These are phyloP conservation scores for Neonectria faginata DNA, from an alignment of 2,329 filamentous ascomycete species.

Conservation along the genomic window DNA sequence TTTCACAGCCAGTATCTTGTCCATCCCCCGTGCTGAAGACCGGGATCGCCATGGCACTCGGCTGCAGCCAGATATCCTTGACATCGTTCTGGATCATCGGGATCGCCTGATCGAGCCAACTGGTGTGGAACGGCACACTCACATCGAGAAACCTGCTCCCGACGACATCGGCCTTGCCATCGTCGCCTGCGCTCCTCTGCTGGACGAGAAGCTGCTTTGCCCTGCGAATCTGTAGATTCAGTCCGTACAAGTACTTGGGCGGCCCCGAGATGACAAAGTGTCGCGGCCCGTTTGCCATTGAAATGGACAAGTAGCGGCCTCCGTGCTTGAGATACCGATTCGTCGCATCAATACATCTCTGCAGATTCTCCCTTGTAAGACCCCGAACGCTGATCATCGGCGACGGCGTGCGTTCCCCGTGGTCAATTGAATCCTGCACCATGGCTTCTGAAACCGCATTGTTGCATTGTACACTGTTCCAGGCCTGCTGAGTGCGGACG, in stretches of 20 bases:
- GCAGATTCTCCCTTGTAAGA: conserved; percentile 10
- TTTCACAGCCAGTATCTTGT: background rate
- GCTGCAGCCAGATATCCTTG: conserved; percentile 1
- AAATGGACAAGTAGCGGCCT: background rate
- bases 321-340: conserved; percentile 22
- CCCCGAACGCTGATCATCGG: conserved; percentile 27
- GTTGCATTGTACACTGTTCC: conserved; percentile 9
- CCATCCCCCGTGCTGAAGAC: conserved; percentile 23
- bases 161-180: background rate
- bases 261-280: conserved; percentile 28
- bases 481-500: conserved; percentile 21
- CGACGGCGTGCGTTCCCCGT: conserved; percentile 21
- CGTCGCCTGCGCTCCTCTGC: background rate
- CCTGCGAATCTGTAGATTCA: conserved; percentile 27
- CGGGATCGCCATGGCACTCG: background rate
- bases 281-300: conserved; percentile 19
- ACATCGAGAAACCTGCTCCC: conserved; percentile 22
- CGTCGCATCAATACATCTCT: conserved; percentile 18
- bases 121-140: conserved; percentile 27
- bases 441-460: conserved; percentile 23
- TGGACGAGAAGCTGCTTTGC: conserved; percentile 8
- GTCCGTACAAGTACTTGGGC: conserved; percentile 22
- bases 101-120: conserved; percentile 17
- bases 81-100: conserved; percentile 22
- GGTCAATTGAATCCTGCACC: conserved; percentile 21